Base-by-base conservation (phyloP, 2,329 filamentous ascomycete genomes). In the Claviceps africana region DNA sequence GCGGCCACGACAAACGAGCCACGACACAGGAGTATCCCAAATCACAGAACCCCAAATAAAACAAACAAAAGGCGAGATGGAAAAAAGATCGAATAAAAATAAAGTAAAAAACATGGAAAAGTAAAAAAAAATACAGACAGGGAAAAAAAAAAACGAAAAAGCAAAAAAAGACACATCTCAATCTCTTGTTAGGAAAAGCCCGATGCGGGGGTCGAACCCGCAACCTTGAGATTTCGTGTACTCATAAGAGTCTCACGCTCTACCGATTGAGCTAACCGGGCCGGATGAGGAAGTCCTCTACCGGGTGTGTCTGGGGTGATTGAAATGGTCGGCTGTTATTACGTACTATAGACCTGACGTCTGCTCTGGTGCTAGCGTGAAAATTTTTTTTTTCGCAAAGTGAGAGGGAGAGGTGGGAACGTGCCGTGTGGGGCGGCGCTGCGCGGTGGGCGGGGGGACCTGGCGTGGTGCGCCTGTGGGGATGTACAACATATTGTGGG, bases 191-290 rank as follows among this genome's bases (percentile, higher is more conserved):
- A 51, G 50, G 50, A 51, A 51, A 11, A 53, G 53, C 64, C 65
- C 65, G 62, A 67, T 64, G 65, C 63, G 65, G 65, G 65, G 67
- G 65, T 74, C 72, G 72, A 76, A 78, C 75, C 71, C 71, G 69
- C 72, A 75, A 70, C 72, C 72, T 75, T 74, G 70, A 76, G 73
- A 55, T 54, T 55, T 51, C 52, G 52, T 51, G 52, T 35, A 55
- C 56, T 57, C 55, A 4, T 77, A 77, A 78, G 80, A 83, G 80
- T 82, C 80, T 81, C 75, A 82, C 79, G 79, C 79, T 83, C 80
- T 83, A 82, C 65, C 65, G 64, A 67, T 66, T 66, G 65, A 67
- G 65, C 65, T 67, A 67, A 65, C 65, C 64, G 62, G 65, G 65
- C 65, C 50, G 43, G 50, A 42, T 17, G 33, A 47, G 25, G n/a